Evolutionary conservation across 129 eudicot species (phyloP).

Genomic region (sunflower (Helianthus annuus)): DNA sequence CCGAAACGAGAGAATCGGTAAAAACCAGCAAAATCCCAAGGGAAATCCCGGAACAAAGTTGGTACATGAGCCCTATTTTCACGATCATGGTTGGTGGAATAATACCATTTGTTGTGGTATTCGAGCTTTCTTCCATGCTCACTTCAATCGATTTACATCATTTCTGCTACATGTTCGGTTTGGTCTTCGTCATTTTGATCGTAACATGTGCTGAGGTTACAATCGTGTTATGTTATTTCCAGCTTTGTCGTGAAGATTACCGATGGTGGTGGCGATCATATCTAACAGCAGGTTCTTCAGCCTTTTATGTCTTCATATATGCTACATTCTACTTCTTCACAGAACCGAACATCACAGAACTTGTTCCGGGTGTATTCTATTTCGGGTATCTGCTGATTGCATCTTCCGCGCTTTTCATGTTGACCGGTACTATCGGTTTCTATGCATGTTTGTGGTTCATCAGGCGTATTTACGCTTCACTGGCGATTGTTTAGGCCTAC

Average conservation of each 20-base stretch:
- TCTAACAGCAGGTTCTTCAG: conserved; percentile 59
- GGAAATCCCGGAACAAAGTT: conserved; percentile 56
- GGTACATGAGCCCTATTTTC: conserved; percentile 51
- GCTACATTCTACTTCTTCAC: conserved; percentile 57
- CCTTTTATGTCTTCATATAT: conserved; percentile 51
- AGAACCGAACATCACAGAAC: conserved; percentile 47
- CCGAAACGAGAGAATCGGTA: conserved; percentile 46
- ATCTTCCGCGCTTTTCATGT: conserved; percentile 50
- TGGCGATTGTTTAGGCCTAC: conserved; percentile 47
- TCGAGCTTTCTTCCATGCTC: conserved; percentile 57
- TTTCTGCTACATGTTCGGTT: conserved; percentile 58
- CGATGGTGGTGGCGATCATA: conserved; percentile 73
- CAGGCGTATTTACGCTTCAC: conserved; percentile 58
- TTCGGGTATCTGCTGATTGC: conserved; percentile 64
- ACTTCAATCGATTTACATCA: conserved; percentile 55
- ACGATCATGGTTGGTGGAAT: conserved; percentile 49
- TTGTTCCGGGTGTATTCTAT: conserved; percentile 45
- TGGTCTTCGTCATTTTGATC: conserved; percentile 45
- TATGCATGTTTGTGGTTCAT: conserved; percentile 60
- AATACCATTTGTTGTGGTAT: conserved; percentile 58
- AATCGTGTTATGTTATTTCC: conserved; percentile 62
- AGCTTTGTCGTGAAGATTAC: conserved; percentile 59
- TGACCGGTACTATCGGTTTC: conserved; percentile 64
- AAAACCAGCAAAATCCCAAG: conserved; percentile 54
- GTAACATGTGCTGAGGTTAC: conserved; percentile 57